Base-by-base conservation (phyloP, 257 asterid species). In the Sherardia arvensis region DNA sequence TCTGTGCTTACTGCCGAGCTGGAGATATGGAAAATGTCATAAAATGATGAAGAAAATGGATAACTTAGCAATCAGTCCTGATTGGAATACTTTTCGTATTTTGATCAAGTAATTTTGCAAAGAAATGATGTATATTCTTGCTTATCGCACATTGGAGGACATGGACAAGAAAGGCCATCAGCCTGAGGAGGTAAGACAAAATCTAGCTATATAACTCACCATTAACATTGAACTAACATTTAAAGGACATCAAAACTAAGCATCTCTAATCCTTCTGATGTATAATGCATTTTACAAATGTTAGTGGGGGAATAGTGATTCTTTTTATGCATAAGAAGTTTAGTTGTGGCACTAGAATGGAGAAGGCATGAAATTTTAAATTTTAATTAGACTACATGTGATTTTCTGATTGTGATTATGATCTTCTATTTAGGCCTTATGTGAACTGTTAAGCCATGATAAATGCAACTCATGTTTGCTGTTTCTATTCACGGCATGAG, bases 1-100 rank as follows among this genome's bases (percentile, higher is more conserved):
- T 92, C 62, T 79, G 86, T 77, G 95, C 93, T 70, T 92, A 92
- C 71, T 92, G 95, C 75, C 78, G 95, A 81, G 76, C 95, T 5
- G 93, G 95, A 59, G 95, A 89, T 66, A 86, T 92, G 93, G 97
- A 87, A 70, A 89, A 89, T 71, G 95, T 92, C 66, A 92, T 92
- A 92, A 80, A 77, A 77, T 79, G 76, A 87, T 92, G 98, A 92
- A 84, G 89, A 89, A 80, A 79, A 89, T 92, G 97, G 97, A 92
- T 45, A 91, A 88, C 67, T 85, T 64, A 30, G 84, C 87, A 51
- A 87, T 89, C 66, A 75, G 71, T 70, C 98, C 98, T 64, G 98
- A 92, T 71, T 78, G 87, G 89, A 85, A 76, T 73, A 92, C 98
- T 67, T 92, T 85, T 71, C 85, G 77, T 59, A 89, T 89, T 76